These are phyloP conservation scores for Metschnikowia continentalis DNA, from an alignment of 805 yeast species.

Conservation along the genomic window DNA sequence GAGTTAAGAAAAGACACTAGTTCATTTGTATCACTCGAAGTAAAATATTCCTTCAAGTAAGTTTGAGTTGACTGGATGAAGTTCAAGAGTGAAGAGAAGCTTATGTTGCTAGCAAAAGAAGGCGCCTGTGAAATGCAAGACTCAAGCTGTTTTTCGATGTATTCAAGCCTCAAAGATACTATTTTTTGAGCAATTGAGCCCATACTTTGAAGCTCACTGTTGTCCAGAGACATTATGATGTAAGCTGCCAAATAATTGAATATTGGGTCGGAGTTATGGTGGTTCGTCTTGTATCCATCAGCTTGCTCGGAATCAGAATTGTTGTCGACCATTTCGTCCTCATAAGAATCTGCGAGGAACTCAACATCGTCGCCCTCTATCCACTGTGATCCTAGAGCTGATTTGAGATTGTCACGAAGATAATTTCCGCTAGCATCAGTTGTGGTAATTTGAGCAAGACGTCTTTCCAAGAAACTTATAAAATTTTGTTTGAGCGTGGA, in stretches of 20 bases:
- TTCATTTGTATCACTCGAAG: constrained; percentile 10
- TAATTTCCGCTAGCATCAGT: constrained; percentile 5
- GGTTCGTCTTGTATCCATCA: background rate
- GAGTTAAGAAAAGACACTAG: constrained; percentile 13
- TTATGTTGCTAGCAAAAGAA: constrained; percentile 11
- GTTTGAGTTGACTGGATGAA: constrained; percentile 33
- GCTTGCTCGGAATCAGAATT: constrained; percentile 7
- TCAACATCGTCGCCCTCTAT: constrained; percentile 17
- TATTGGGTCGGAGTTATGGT: constrained; percentile 18
- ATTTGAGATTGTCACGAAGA: background rate
- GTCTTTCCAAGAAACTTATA: constrained; percentile 21
- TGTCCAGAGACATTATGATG: constrained; percentile 22
- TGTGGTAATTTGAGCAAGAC: constrained; percentile 22
- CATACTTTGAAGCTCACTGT: constrained; percentile 16
- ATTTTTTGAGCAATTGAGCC: constrained; percentile 21
- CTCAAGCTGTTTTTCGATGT: constrained; percentile 11
- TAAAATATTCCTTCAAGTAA: constrained; percentile 23
- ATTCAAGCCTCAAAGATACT: constrained; percentile 21
- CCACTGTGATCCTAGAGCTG: constrained; percentile 6
- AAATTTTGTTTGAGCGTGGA: constrained; percentile 22
- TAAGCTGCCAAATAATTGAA: constrained; percentile 31
- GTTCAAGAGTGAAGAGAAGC: constrained; percentile 27
- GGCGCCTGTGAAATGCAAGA: background rate
- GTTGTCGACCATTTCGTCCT: constrained; percentile 12
- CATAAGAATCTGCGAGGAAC: constrained; percentile 12